Evolutionary conservation across 106 monocot species (phyloP).

Genomic region (Narthecium ossifragum): DNA sequence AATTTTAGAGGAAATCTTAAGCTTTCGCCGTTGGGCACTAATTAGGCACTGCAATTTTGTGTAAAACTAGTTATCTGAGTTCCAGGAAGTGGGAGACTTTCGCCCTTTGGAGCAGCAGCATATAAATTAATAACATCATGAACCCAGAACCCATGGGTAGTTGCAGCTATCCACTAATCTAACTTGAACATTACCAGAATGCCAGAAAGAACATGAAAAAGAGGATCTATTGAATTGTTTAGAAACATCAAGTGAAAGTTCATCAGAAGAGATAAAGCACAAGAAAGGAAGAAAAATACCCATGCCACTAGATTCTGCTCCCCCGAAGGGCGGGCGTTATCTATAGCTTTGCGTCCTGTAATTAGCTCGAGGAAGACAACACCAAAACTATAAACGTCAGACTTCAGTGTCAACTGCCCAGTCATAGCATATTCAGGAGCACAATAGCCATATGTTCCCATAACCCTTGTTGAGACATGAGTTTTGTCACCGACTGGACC

Average conservation of each 20-base stretch:
- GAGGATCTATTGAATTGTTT: neutral
- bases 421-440: conserved; percentile 82
- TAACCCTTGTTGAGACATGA: conserved; percentile 67
- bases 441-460: conserved; percentile 81
- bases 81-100: too few relatives aligned
- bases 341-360: conserved; percentile 71
- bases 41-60: too few relatives aligned
- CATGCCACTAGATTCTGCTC: conserved; percentile 76
- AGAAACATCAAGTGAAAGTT: neutral
- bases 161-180: too few relatives aligned
- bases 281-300: conserved; percentile 25
- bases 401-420: conserved; percentile 65
- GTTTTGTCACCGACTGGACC: conserved; percentile 78
- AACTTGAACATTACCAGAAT: too few relatives aligned
- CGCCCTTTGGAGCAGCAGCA: too few relatives aligned
- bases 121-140: too few relatives aligned
- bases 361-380: conserved; percentile 73
- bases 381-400: conserved; percentile 80
- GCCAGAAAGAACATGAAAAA: too few relatives aligned
- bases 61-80: too few relatives aligned
- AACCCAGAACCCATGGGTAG: too few relatives aligned
- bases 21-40: too few relatives aligned
- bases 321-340: conserved; percentile 40
- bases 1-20: too few relatives aligned
- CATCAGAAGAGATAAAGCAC: neutral